Evolutionary conservation across 208 protist species (phyloP), one percentile per base, ranked within the genome.

Genomic region (Crithidia bombi): DNA sequence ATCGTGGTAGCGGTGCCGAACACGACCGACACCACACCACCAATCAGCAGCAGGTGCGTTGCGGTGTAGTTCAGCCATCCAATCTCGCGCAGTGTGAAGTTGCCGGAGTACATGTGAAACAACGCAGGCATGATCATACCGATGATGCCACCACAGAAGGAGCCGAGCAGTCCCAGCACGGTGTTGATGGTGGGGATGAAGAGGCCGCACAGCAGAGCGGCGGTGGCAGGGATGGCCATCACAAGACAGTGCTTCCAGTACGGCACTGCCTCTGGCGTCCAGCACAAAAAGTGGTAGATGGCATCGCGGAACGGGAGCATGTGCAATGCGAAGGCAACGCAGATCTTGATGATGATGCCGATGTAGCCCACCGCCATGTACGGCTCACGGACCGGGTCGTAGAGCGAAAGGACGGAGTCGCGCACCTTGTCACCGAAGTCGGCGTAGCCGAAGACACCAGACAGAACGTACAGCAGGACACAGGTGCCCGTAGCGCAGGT

Each of bases 91-190:
- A 85, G 17, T 19, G 69, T 79, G 63, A 70, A 89, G 64, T 69
- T 32, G 36, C 83, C 80, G n/a, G 69, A 65, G 58, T 92, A 89
- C 78, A 92, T 92, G 50, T 79, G 72, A 64, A 89, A 82, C 11
- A 92, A 69, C 1, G 83, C 72, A 0, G 80, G 81, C 21, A 87
- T 82, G 64, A 90, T 83, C 56, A 87, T 79, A 35, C 83, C 78
- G 32, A 89, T 86, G 51, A 86, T 74, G 23, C 75, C 79, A 17
- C 81, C 78, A 64, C 79, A 89, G 64, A 92, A 69, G 39, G 71
- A 64, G 17, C 83, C 83, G 14, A 79, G 47, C 5, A 92, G 62
- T 28, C 76, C 76, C 52, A 92, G 76, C 3, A 85, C 83, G 12
- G 73, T 81, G 55, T 78, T 82, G 30, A 86, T 65, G 33, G 35